Evolutionary conservation across 2,329 filamentous ascomycete genomes (phyloP), one percentile per base, ranked within the genome.

Genomic region (Aspergillus brunneoviolaceus): DNA sequence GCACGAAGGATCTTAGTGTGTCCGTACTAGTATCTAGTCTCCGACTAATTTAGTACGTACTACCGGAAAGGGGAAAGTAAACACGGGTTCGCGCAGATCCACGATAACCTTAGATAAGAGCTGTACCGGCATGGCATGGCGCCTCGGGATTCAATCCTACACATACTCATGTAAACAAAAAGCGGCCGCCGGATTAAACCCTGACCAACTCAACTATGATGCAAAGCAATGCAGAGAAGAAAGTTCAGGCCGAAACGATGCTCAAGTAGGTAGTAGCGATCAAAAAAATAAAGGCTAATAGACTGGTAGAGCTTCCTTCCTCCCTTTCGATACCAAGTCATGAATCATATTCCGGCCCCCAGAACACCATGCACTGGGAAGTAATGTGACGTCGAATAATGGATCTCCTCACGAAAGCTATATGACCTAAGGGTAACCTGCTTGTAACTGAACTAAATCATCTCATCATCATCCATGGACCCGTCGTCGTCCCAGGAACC

Each of bases 401-500:
- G 27, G 27, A 29, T 29, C 7, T 29, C 7, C 5, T 9, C 2
- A 7, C 10, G 3, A 29, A 29, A 29, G 1, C 7, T 10, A 29
- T 29, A 29, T 9, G 27, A 29, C 7, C 27, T 58, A 61, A 12
- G 14, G 55, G 47, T n/a, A 5, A 57, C 49, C 6, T 16, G 16
- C 3, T 48, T n/a, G n/a, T 12, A 11, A 16, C 29, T n/a, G 4
- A 6, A 23, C 59, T 58, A 73, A 59, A 74, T 61, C 61, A 64
- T 67, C 64, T 74, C 73, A 61, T 75, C 73, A 55, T 70, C 67
- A 25, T 75, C 72, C 68, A 75, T 75, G 2, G 70, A 71, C 2
- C 49, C 55, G 33, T 64, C 65, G 2, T 60, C 56, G 47, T 55
- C 53, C 53, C 53, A 55, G 12, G 42, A 49, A 16, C n/a, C 21